Evolutionary conservation across 441 rosid genomes (phyloP).

Genomic region (Dalechampia spathulata): DNA sequence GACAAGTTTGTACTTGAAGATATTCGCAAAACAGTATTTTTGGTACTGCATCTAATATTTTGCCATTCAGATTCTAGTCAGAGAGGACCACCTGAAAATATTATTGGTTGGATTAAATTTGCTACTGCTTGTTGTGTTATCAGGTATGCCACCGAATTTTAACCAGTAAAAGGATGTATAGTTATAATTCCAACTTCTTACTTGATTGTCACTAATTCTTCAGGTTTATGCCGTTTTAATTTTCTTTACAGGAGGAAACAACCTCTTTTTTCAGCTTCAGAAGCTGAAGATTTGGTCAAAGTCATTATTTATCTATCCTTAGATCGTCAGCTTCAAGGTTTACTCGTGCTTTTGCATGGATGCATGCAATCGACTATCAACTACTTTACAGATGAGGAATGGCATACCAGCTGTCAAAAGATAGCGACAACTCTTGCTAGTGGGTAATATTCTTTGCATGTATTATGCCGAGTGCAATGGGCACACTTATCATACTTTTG

Average conservation of each 20-base stretch:
- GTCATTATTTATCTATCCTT: conserved; percentile 38
- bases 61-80: conserved; percentile 36
- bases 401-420: conserved; percentile 52
- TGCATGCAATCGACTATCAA: conserved; percentile 43
- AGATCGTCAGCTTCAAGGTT: conserved; percentile 64
- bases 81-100: conserved; percentile 61
- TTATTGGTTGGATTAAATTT: conserved; percentile 61
- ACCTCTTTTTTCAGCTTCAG: conserved; percentile 36
- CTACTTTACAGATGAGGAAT: conserved; percentile 62
- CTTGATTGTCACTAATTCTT: conserved; percentile 6
- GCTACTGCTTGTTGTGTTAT: conserved; percentile 43
- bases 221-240: conserved; percentile 7
- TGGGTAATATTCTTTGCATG: conserved; percentile 34
- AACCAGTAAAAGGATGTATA: neutral
- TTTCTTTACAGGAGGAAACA: conserved; percentile 41
- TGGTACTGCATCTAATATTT: conserved; percentile 14
- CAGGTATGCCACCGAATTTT: conserved; percentile 38
- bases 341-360: conserved; percentile 40
- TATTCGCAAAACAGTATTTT: too few relatives aligned
- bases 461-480: neutral
- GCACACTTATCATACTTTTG: neutral
- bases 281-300: conserved; percentile 54
- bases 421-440: conserved; percentile 59
- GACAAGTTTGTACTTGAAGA: too few relatives aligned
- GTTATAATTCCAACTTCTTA: conserved; percentile 3